phyloP scores from a whole-genome alignment of 2,329 filamentous ascomycete species.

The Xylaria hypoxylon region DNA sequence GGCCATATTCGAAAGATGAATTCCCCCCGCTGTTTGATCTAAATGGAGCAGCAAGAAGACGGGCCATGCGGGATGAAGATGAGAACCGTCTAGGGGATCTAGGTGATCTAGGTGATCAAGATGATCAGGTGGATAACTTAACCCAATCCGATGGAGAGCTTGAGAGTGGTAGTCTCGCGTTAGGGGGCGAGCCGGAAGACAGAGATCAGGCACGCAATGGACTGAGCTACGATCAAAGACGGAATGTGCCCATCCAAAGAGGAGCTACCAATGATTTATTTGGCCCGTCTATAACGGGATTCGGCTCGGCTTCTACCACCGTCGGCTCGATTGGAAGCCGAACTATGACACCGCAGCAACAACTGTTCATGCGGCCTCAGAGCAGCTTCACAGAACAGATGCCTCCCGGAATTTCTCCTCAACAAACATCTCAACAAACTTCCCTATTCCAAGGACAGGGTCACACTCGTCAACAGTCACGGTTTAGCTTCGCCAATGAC shows the following conservation, averaged over 20 bases:
- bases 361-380: conserved; percentile 74
- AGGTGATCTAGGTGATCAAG: conserved; percentile 62
- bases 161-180: conserved; percentile 84
- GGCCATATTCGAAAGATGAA: conserved; percentile 41
- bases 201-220: conserved; percentile 67
- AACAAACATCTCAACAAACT: conserved; percentile 60
- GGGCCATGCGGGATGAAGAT: conserved; percentile 80
- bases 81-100: conserved; percentile 64
- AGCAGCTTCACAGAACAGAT: conserved; percentile 70
- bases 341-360: conserved; percentile 83
- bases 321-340: conserved; percentile 73
- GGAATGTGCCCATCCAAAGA: conserved; percentile 78
- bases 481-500: conserved; percentile 90
- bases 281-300: conserved; percentile 64
- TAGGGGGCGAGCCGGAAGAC: conserved; percentile 94
- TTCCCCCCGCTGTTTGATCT: conserved; percentile 86
- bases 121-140: conserved; percentile 59
- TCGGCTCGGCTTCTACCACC: conserved; percentile 62
- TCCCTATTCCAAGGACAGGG: conserved; percentile 69
- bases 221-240: conserved; percentile 67
- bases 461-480: conserved; percentile 85
- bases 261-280: conserved; percentile 65
- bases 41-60: conserved; percentile 83
- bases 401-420: conserved; percentile 67
- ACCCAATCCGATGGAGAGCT: conserved; percentile 76